Evolutionary conservation across 352 stramenopile species (phyloP).

Genomic region (Peronospora farinosa): DNA sequence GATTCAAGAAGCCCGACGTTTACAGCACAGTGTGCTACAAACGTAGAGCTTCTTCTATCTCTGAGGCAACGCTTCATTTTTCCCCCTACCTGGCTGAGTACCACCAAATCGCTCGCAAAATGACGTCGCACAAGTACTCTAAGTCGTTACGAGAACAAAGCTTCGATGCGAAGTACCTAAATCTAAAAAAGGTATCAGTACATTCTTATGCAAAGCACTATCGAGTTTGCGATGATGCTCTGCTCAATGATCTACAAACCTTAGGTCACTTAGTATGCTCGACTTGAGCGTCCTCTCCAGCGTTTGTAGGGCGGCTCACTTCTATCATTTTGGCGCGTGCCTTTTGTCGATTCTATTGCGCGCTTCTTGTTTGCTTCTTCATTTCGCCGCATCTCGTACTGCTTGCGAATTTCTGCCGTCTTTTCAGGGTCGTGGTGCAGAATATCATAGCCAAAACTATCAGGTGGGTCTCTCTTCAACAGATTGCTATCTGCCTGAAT

Average conservation of each 20-base stretch:
- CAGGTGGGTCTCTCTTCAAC: slow-evolving; percentile 45
- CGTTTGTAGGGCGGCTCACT: slow-evolving; percentile 50
- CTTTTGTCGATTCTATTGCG: slow-evolving; percentile 18
- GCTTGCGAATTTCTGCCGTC: slow-evolving; percentile 48
- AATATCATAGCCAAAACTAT: slow-evolving; percentile 63
- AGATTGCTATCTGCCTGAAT: slow-evolving; percentile 67
- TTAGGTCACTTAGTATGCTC: slow-evolving; percentile 23
- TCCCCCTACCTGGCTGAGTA: too few relatives aligned
- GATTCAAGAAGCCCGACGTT: too few relatives aligned
- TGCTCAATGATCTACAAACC: slow-evolving; percentile 9
- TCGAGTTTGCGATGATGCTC: slow-evolving; percentile 14
- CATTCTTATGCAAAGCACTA: background rate
- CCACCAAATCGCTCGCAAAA: background rate
- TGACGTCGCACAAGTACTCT: too few relatives aligned
- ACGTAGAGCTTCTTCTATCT: too few relatives aligned
- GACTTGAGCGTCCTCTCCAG: slow-evolving; percentile 46
- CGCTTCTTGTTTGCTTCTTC: slow-evolving; percentile 56
- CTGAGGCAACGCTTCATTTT: too few relatives aligned
- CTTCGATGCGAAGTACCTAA: background rate
- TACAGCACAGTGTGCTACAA: too few relatives aligned
- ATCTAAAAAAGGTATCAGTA: background rate
- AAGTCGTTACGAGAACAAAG: background rate
- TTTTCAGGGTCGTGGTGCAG: slow-evolving; percentile 65
- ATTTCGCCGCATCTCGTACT: slow-evolving; percentile 58
- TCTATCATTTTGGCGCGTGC: slow-evolving; percentile 19